phyloP scores from a whole-genome alignment of 2,329 filamentous ascomycete genomes.

The Podosphaera fusca region DNA sequence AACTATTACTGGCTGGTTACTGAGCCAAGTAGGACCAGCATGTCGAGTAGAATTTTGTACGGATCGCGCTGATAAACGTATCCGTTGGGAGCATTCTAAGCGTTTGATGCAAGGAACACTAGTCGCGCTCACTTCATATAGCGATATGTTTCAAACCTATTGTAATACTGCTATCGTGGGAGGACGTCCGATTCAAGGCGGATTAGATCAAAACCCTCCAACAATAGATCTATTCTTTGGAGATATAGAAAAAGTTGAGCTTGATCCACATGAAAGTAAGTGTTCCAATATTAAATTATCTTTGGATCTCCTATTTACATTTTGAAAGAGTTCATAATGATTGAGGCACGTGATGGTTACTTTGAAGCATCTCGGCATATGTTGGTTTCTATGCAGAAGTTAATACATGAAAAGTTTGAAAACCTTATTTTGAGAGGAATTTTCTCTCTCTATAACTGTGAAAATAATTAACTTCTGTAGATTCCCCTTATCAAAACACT shows the following conservation, averaged over 20 bases:
- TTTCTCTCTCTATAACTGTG: not conserved
- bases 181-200: constrained; percentile 36
- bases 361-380: constrained; percentile 57
- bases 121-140: constrained; percentile 26
- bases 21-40: constrained; percentile 38
- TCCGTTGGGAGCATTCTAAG: constrained; percentile 36
- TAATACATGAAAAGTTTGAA: constrained; percentile 14
- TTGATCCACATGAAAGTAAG: constrained; percentile 45
- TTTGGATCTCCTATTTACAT: not conserved
- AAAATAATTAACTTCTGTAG: constrained; percentile 11
- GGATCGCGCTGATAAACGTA: constrained; percentile 35
- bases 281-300: constrained; percentile 11
- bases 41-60: constrained; percentile 50
- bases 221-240: constrained; percentile 58
- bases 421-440: not conserved
- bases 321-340: constrained; percentile 32
- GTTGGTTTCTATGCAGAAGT: constrained; percentile 43
- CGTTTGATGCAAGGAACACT: constrained; percentile 29
- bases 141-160: constrained; percentile 37
- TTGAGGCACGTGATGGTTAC: constrained; percentile 51
- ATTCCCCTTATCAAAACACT: constrained; percentile 38
- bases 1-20: constrained; percentile 38
- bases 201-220: constrained; percentile 41
- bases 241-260: constrained; percentile 29
- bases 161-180: constrained; percentile 54